Evolutionary conservation across 805 yeast species (phyloP), one percentile per base, ranked within the genome.

Genomic region (Candida pini): DNA sequence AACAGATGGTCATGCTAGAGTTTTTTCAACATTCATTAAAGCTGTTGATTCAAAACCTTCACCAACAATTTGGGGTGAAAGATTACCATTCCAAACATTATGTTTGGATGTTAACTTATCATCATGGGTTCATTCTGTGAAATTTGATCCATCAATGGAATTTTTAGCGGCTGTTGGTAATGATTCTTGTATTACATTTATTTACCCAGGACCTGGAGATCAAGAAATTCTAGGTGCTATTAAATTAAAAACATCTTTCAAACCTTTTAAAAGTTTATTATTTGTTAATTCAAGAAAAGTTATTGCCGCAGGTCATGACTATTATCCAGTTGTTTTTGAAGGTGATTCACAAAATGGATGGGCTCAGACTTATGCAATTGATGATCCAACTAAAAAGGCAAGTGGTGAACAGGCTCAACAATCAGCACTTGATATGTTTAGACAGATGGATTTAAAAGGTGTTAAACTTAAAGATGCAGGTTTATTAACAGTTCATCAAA

Each of bases 371-470:
- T 68, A 62, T 56, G 72, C 76, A 26, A 67, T 79, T 39, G 95
- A 85, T 55, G 88, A 77, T 47, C 76, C 64, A 24, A 53, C 47
- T 8, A 39, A 38, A n/a, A 51, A 58, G 41, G 60, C 56, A 14
- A 71, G 65, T 28, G 73, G 66, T 33, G 76, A 68, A 28, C 75
- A 68, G 30, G 85, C 75, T 36, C 81, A 84, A 43, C 84, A 82
- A 44, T 75, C 81, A 44, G 94, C 94, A 6, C 73, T 92, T 59
- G 83, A 84, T 64, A 87, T 90, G 89, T 92, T 92, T 68, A 80
- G 86, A 62, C 96, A 90, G 61, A 67, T 92, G 72, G 99, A 92
- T 63, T 73, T 90, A 58, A 92, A 88, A 69, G 99, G 99, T 40
- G 74, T 84, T 38, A 64, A 65, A 35, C 68, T 61, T 36, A 57